Evolutionary conservation across 2,329 filamentous ascomycete species (phyloP), one percentile per base, ranked within the genome.

Genomic region (Paracoccidioides brasiliensis): DNA sequence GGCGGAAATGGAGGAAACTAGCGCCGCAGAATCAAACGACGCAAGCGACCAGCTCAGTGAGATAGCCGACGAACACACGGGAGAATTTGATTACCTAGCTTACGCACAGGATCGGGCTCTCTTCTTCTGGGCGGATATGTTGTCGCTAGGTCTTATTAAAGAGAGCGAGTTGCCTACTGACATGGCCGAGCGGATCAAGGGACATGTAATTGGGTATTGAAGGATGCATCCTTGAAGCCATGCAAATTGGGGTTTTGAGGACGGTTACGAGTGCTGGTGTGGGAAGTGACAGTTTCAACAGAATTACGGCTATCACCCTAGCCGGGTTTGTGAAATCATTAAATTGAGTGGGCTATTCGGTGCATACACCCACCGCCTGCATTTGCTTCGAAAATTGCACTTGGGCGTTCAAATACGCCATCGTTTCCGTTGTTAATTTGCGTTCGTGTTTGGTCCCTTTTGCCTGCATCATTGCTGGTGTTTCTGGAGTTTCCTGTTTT

Each of bases 41-140:
- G 15, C 2, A 33, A 45, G 41, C 2, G 41, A 45, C 9, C 10
- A 33, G 10, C 33, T 28, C n/a, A 32, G 50, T n/a, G 50, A 52
- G 12, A 33, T 12, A 5, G 14, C n/a, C 4, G 28, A 33, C 4
- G 33, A 41, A 3, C 10, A 37, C n/a, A 81, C 80, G 38, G 87
- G 88, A 45, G 87, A 88, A 65, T 98, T 97, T 66, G 90, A 98
- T 70, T 98, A 97, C 69, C 76, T 98, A 30, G 82, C 80, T 9
- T 98, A 97, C 71, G 84, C 93, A 6, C 88, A 95, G 71, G 88
- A 96, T 61, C 79, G 93, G 12, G 90, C 89, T 0, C 77, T 93
- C 73, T 93, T 96, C 71, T 93, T 98, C 73, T 94, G 91, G 87
- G 90, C 90, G 1, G 93, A 98, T 72, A 83, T 89, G 53, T 74